Conservation (phyloP, 257 asterid genomes). For the Solanum virginianum region DNA sequence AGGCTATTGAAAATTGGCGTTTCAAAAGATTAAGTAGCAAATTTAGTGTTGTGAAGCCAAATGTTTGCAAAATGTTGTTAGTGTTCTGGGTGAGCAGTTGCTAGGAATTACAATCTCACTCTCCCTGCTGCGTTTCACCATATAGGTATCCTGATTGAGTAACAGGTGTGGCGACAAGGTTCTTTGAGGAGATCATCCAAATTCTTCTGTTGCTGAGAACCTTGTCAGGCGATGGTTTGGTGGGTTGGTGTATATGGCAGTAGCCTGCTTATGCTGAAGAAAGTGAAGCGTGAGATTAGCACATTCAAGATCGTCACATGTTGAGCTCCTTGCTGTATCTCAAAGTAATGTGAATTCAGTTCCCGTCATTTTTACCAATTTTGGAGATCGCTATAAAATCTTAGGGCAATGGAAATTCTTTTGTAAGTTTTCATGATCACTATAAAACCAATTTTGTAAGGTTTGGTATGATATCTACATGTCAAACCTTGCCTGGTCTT, state of each 20-base stretch:
- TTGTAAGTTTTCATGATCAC: background rate
- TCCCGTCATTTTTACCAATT: background rate
- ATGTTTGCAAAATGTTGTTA: background rate
- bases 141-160: background rate
- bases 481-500: background rate
- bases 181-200: background rate
- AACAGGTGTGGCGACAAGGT: background rate
- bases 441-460: no score
- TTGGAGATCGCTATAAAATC: background rate
- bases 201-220: background rate
- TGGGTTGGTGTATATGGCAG: background rate
- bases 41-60: background rate
- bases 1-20: background rate
- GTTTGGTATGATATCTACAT: background rate
- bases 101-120: background rate
- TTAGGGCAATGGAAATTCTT: background rate
- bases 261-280: background rate
- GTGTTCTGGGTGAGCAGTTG: background rate
- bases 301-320: background rate
- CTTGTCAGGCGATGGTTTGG: background rate
- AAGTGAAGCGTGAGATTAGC: background rate
- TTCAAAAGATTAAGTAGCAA: background rate
- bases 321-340: background rate
- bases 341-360: background rate
- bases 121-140: background rate